Percentiles rank a stretch among this genome's conserved stretches.
These are phyloP conservation scores for Xylariaceae sp. DNA, from an alignment of 2,329 filamentous ascomycete species.

Conservation along the genomic window DNA sequence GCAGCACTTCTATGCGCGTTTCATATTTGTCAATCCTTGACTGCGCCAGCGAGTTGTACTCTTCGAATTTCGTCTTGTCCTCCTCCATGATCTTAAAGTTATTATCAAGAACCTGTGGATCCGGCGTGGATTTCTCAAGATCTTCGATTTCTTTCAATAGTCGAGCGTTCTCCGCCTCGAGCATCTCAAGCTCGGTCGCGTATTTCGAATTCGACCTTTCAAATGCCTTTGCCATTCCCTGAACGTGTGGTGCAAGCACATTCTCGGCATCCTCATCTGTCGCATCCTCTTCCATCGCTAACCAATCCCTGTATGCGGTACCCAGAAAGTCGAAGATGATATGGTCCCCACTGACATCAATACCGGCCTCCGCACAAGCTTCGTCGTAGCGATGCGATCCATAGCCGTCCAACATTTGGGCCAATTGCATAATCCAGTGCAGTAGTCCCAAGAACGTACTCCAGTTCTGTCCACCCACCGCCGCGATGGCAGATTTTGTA, in stretches of 20 bases:
- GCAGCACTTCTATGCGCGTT: constrained; percentile 72
- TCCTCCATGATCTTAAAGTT: constrained; percentile 92
- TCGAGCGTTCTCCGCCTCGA: constrained; percentile 81
- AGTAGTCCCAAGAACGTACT: constrained; percentile 87
- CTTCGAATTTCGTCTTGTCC: constrained; percentile 91
- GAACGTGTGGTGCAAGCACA: constrained; percentile 76
- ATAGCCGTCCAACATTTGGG: constrained; percentile 88
- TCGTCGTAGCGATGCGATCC: constrained; percentile 77
- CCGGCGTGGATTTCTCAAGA: constrained; percentile 79
- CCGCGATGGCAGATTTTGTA: constrained; percentile 91
- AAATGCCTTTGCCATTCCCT: constrained; percentile 84
- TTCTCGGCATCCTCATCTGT: constrained; percentile 78
- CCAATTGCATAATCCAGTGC: constrained; percentile 99
- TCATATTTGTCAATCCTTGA: constrained; percentile 88
- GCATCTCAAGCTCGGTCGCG: constrained; percentile 73
- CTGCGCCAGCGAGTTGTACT: constrained; percentile 82
- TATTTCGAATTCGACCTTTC: constrained; percentile 82
- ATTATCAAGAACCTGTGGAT: constrained; percentile 79
- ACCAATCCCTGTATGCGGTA: constrained; percentile 87
- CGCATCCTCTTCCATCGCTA: constrained; percentile 86
- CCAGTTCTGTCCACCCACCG: constrained; percentile 97
- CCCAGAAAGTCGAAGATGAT: constrained; percentile 94
- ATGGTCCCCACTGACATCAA: constrained; percentile 83
- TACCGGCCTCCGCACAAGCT: constrained; percentile 79
- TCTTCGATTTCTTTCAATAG: constrained; percentile 84